Conservation (phyloP, 2,329 filamentous ascomycete genomes). For the Alternaria panax region DNA sequence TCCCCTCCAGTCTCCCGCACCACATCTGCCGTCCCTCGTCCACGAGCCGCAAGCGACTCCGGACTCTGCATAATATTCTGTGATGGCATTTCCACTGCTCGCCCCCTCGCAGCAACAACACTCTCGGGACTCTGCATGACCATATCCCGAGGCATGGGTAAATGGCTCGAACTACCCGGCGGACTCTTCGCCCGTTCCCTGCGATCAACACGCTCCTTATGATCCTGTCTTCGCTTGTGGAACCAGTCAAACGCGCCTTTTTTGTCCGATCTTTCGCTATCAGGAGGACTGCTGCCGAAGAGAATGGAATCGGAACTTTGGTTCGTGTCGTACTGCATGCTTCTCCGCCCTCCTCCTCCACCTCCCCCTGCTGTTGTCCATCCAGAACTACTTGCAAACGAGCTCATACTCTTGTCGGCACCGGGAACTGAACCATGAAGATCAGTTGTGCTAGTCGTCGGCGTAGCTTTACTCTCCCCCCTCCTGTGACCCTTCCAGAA, state of each 20-base stretch:
- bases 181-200: conserved; percentile 63
- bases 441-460: conserved; percentile 47
- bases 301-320: conserved; percentile 39
- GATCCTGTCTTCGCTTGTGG: conserved; percentile 69
- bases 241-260: conserved; percentile 70
- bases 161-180: conserved; percentile 42
- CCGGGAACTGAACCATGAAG: conserved; percentile 47
- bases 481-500: conserved; percentile 72
- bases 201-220: conserved; percentile 62
- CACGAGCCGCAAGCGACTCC: too few species aligned
- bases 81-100: conserved; percentile 40
- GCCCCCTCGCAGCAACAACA: conserved; percentile 29
- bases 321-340: conserved; percentile 44
- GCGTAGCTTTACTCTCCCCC: conserved; percentile 46
- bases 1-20: conserved; percentile 16
- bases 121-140: conserved; percentile 26
- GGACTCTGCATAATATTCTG: too few species aligned
- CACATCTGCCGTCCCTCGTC: too few species aligned
- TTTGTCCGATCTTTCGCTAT: conserved; percentile 56
- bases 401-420: conserved; percentile 51
- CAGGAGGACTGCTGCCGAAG: conserved; percentile 43
- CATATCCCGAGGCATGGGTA: conserved; percentile 31
- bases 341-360: conserved; percentile 36
- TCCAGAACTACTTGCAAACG: conserved; percentile 46
- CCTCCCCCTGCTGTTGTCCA: conserved; percentile 23